Base-by-base conservation (phyloP, 371 early-diverging fungal genomes). In the Rhizomucor miehei region DNA sequence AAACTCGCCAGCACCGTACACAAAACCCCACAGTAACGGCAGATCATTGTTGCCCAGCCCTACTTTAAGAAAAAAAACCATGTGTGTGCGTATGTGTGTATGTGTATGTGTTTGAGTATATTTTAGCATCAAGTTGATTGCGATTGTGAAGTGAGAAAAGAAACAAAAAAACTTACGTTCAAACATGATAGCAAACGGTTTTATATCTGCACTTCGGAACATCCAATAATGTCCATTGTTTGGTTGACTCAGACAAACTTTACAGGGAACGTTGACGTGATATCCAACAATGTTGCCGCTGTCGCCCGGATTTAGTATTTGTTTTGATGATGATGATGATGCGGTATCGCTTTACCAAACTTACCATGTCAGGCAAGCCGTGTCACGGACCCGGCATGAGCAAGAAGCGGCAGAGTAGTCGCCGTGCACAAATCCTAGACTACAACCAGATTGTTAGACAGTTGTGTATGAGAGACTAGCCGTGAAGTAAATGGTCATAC, bases 171-270 rank as follows among this genome's bases (percentile, higher is more conserved):
- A 19, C 49, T 60, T 63, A 62, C 74, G 44, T 58, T 69, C 60
- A 12, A 63, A 24, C 50, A 46, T 68, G 3, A 74, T 67, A 6
- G 45, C 59, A 17, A 61, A 59, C 13, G 67, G 58, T 35, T 37
- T 51, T 1, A 69, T 49, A 17, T 53, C 60, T 29, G 47, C 48
- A 13, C 61, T 71, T 23, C 75, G 63, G 58, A 74, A 74, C 75
- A 74, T 74, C 75, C 75, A 74, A 48, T 62, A 71, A 49, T 74
- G 75, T 0, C 75, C 69, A 58, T 66, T 74, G 34, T 68, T 66
- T 0, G 68, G 62, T 46, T 71, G 66, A 35, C 61, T 44, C 10
- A 71, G 50, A 29, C 75, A 74, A 14, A 50, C 34, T 55, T 71
- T 74, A 40, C 75, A 74, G 13, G 75, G 75, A 9, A 74, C 65